Conservation (phyloP, 805 yeast species). For the Kluyveromyces lactis region DNA sequence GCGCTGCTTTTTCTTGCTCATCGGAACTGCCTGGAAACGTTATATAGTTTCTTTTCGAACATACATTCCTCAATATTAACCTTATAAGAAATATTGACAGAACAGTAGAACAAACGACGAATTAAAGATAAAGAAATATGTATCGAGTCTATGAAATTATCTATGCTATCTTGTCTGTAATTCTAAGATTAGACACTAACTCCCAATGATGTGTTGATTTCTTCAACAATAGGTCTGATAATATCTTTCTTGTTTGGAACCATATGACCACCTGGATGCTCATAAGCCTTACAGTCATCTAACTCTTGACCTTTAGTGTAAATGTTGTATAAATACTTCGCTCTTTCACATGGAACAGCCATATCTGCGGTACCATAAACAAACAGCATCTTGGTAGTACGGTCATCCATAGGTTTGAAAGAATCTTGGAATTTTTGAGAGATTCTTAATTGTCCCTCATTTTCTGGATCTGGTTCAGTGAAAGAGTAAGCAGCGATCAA, state of each 20-base stretch:
- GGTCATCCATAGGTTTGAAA: slow-evolving; percentile 27
- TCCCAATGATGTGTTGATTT: slow-evolving; percentile 21
- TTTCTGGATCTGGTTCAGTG: slow-evolving; percentile 33
- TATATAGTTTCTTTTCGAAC: no score
- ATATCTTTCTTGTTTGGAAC: slow-evolving; percentile 79
- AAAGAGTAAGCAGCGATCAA: slow-evolving; percentile 61
- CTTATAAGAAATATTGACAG: background rate
- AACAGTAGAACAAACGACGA: background rate
- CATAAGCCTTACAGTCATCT: slow-evolving; percentile 39
- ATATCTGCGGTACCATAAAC: slow-evolving; percentile 83
- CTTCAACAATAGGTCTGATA: slow-evolving; percentile 35
- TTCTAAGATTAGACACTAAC: background rate
- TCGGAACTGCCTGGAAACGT: no score
- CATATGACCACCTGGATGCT: slow-evolving; percentile 96
- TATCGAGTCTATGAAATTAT: no score
- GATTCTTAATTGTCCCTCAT: slow-evolving; percentile 28
- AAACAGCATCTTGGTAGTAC: slow-evolving; percentile 48
- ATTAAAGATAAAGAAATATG: no score
- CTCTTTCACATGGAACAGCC: slow-evolving; percentile 68
- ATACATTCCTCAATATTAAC: no score
- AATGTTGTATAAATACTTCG: slow-evolving; percentile 48
- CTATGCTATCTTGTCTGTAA: no score
- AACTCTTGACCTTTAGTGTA: slow-evolving; percentile 35
- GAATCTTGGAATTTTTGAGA: slow-evolving; percentile 28
- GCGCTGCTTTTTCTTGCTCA: no score